phyloP scores from a whole-genome alignment of 2,329 filamentous ascomycete genomes.

The Fonsecaea multimorphosa region DNA sequence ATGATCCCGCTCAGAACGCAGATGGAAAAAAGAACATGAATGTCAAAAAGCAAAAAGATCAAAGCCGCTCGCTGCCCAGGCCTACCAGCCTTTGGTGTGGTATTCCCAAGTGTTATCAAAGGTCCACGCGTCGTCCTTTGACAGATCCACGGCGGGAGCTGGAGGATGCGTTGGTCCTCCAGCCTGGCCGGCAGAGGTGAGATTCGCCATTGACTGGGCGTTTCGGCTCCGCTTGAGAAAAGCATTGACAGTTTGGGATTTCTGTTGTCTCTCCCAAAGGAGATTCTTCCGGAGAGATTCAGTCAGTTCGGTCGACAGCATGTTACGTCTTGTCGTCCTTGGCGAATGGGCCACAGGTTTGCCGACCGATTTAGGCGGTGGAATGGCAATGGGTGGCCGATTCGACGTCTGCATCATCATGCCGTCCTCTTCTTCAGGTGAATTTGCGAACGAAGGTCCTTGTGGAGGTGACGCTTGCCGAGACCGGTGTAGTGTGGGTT shows the following conservation, averaged over 20 bases:
- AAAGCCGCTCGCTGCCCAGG: neutral
- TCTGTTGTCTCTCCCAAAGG: slow-evolving; percentile 93
- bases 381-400: slow-evolving; percentile 35
- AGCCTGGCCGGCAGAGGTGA: slow-evolving; percentile 75
- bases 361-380: slow-evolving; percentile 28
- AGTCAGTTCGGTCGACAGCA: slow-evolving; percentile 93
- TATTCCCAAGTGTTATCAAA: slow-evolving; percentile 83
- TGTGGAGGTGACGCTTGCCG: slow-evolving; percentile 68
- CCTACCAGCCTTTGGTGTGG: slow-evolving; percentile 81
- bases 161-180: slow-evolving; percentile 59
- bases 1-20: slow-evolving; percentile 35
- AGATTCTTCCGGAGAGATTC: slow-evolving; percentile 90
- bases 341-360: slow-evolving; percentile 77
- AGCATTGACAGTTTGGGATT: slow-evolving; percentile 85
- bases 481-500: slow-evolving; percentile 54
- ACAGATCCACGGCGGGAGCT: slow-evolving; percentile 36
- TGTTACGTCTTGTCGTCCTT: slow-evolving; percentile 88
- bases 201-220: slow-evolving; percentile 85
- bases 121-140: slow-evolving; percentile 78
- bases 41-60: slow-evolving; percentile 8
- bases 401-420: slow-evolving; percentile 38
- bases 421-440: slow-evolving; percentile 52
- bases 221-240: slow-evolving; percentile 90
- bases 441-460: slow-evolving; percentile 59
- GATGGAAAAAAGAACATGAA: slow-evolving; percentile 23